phyloP scores from a whole-genome alignment of 805 yeast genomes.

The Maudiozyma serrabonitensis region DNA sequence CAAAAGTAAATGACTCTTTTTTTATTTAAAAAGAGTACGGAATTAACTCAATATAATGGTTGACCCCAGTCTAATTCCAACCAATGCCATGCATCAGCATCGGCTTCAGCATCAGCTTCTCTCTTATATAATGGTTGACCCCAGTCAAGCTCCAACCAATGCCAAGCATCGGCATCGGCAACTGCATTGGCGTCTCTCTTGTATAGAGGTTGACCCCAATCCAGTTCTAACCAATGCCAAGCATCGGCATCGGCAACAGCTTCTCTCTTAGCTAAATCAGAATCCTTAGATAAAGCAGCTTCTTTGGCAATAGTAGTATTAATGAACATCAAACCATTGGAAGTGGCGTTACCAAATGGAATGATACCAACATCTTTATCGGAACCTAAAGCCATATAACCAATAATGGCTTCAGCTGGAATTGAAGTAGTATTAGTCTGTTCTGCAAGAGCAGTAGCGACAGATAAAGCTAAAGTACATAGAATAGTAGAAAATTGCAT shows the following conservation, averaged over 20 bases:
- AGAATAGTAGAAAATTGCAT: conserved; percentile 15
- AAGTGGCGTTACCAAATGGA: conserved; percentile 24
- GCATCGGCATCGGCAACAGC: conserved; percentile 13
- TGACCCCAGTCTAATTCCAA: conserved; percentile 18
- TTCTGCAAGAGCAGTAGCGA: conserved; percentile 10
- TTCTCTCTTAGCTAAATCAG: conserved; percentile 19
- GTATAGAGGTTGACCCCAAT: conserved; percentile 21
- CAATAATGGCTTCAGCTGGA: conserved; percentile 26
- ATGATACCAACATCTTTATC: conserved; percentile 20
- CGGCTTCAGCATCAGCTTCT: conserved; percentile 24
- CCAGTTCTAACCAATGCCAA: conserved; percentile 22
- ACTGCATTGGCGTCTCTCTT: conserved; percentile 26
- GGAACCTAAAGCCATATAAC: conserved; percentile 23
- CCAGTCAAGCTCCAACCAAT: conserved; percentile 17
- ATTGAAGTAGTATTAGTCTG: conserved; percentile 10
- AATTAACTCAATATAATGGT: conserved; percentile 13
- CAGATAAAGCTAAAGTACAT: conserved; percentile 9
- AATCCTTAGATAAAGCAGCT: conserved; percentile 10
- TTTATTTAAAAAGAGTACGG: too few species aligned
- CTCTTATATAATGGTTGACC: conserved; percentile 24
- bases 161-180: conserved; percentile 23
- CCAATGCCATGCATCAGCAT: conserved; percentile 27
- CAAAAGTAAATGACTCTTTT: background rate
- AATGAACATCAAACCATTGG: conserved; percentile 22
- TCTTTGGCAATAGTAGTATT: conserved; percentile 24